Evolutionary conservation across 306 rosid genomes (phyloP), one percentile per base, ranked within the genome.

Genomic region (Malus sieversii): DNA sequence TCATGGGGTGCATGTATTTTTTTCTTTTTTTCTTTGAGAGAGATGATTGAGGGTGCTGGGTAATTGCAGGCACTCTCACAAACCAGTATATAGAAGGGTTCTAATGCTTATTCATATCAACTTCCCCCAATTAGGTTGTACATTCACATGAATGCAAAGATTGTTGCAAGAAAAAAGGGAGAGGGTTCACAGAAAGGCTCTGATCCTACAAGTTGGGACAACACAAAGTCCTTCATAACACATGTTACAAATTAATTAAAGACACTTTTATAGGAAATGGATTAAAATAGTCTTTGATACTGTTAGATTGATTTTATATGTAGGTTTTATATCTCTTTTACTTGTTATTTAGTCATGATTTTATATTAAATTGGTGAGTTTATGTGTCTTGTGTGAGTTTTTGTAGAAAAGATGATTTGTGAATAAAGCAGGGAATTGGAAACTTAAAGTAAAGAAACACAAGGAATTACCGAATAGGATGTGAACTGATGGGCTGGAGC

Each of bases 1-100:
- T 58, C 68, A 85, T 78, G 83, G 82, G 82, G 66, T 71, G 69
- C 27, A 16, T 46, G 25, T 69, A 23, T 27, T 69, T 69, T 69
- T n/a, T 16, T 16, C 25, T 10, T 25, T 42, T 42, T 42, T 42
- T 42, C 46, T 52, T 29, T 29, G 27, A 27, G 30, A 22, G 8
- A 22, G 23, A 53, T 19, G 12, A 42, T 42, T 42, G 10, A 42
- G 45, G 55, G 55, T 48, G 20, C 42, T 48, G 3, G 15, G 55
- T 15, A 55, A 55, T 55, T 55, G 61, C 27, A 20, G 61, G 61
- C 23, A 20, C 1, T 23, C 38, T 13, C 66, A 62, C 10, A 25
- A 59, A 59, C 64, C 30, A 22, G 30, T 59, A 59, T 6, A 48
- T 16, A 48, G 64, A 59, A 59, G 64, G 30, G 29, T 4, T 22